Conservation (phyloP, 2,329 filamentous ascomycete genomes). For the Cladobotryum protrusum region DNA sequence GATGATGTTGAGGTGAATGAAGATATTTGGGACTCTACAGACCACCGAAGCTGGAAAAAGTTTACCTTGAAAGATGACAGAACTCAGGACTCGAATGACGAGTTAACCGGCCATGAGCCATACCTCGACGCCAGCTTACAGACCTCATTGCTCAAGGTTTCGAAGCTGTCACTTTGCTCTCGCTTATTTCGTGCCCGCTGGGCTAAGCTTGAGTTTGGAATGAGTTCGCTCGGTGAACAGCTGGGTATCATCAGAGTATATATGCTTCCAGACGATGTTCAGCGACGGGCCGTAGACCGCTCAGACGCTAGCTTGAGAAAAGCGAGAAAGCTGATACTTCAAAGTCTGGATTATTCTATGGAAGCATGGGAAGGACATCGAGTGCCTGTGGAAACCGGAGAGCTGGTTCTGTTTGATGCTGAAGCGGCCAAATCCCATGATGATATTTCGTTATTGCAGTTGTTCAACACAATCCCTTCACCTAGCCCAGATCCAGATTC, state of each 20-base stretch:
- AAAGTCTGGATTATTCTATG: constrained; percentile 48
- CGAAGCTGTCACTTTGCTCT: neutral
- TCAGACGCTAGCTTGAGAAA: constrained; percentile 37
- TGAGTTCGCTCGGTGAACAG: constrained; percentile 14
- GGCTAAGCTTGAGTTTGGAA: constrained; percentile 38
- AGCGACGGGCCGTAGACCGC: constrained; percentile 46
- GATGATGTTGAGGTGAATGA: constrained; percentile 13
- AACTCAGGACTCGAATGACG: neutral
- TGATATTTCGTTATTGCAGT: constrained; percentile 53
- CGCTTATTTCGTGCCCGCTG: constrained; percentile 33
- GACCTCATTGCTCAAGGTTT: constrained; percentile 20
- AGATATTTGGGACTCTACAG: constrained; percentile 13
- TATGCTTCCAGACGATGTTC: constrained; percentile 60
- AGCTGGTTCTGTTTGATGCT: neutral
- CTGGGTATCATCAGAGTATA: constrained; percentile 47
- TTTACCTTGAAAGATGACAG: constrained; percentile 1
- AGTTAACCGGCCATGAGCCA: constrained; percentile 11
- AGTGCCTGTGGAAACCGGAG: constrained; percentile 2
- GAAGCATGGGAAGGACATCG: constrained; percentile 47
- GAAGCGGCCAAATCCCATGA: constrained; percentile 25
- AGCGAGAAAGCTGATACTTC: constrained; percentile 43
- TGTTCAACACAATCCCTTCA: constrained; percentile 70
- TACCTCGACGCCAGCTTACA: constrained; percentile 16
- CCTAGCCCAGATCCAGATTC: constrained; percentile 50
- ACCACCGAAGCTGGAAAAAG: constrained; percentile 20